A percentile compares a stretch with the other conserved stretches of the same genome.
Evolutionary conservation across 306 rosid genomes (phyloP).

Genomic region (Corylus heterophylla): DNA sequence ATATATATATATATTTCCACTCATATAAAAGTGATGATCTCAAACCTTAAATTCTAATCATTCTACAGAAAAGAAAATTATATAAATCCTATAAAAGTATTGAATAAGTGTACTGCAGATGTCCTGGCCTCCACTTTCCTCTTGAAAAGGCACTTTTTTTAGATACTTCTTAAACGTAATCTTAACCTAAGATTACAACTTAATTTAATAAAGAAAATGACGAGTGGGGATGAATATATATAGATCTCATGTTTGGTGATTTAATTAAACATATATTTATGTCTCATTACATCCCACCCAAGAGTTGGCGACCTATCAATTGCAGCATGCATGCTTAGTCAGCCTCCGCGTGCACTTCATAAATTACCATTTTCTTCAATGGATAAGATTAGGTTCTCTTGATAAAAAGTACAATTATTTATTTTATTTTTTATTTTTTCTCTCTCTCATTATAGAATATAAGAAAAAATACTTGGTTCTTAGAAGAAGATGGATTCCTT

Average conservation of each 20-base stretch:
- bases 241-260: not conserved
- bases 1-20: too few relatives aligned
- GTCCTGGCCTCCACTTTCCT: not conserved
- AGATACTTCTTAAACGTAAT: not conserved
- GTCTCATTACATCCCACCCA: not conserved
- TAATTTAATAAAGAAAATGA: not conserved
- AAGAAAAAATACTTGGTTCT: not conserved
- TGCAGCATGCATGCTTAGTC: not conserved
- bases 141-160: not conserved
- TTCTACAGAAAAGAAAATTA: too few relatives aligned
- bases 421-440: not conserved
- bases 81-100: too few relatives aligned
- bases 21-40: too few relatives aligned
- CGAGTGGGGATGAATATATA: not conserved
- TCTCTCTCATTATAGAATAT: not conserved
- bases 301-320: not conserved
- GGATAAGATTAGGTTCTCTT: slow-evolving; percentile 1
- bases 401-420: not conserved
- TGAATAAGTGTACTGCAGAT: not conserved
- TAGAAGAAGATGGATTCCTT: not conserved
- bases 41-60: too few relatives aligned
- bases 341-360: not conserved
- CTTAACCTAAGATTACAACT: not conserved
- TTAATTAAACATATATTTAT: not conserved
- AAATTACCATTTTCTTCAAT: not conserved